phyloP scores from a whole-genome alignment of 768 basidiomycete genomes.

The Leccinum sublutescens region DNA sequence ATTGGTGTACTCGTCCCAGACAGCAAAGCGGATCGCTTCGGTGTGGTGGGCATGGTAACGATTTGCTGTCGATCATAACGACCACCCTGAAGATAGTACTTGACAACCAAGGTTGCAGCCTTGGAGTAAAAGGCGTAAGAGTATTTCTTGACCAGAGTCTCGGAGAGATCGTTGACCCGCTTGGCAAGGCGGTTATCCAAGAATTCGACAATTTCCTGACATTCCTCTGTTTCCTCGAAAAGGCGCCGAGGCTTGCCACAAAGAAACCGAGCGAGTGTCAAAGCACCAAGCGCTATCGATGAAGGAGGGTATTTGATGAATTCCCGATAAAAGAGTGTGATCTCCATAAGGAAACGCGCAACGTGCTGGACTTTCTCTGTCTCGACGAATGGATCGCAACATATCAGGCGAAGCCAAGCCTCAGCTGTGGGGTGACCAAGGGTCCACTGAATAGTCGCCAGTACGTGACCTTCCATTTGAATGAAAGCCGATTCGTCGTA shows the following conservation, averaged over 20 bases:
- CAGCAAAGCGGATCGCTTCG: constrained; percentile 36
- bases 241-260: constrained; percentile 76
- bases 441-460: constrained; percentile 94
- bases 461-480: constrained; percentile 98
- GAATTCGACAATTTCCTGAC: constrained; percentile 77
- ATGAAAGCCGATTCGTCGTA: constrained; percentile 98
- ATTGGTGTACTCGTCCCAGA: constrained; percentile 69
- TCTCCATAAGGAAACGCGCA: constrained; percentile 98
- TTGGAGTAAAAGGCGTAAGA: constrained; percentile 96
- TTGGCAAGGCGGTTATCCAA: constrained; percentile 85
- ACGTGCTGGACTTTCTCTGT: constrained; percentile 92
- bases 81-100: constrained; percentile 90
- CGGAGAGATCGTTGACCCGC: constrained; percentile 89
- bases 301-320: constrained; percentile 86
- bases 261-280: constrained; percentile 86
- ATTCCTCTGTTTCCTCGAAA: constrained; percentile 84
- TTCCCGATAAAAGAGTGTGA: constrained; percentile 96
- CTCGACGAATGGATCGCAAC: constrained; percentile 72
- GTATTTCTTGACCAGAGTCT: constrained; percentile 97
- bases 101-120: constrained; percentile 89
- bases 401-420: constrained; percentile 89
- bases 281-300: constrained; percentile 83
- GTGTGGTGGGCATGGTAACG: constrained; percentile 61
- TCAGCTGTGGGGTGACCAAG: constrained; percentile 98
- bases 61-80: constrained; percentile 56